These are phyloP conservation scores for Populus davidiana DNA, from an alignment of 345 rosid genomes.

Conservation along the genomic window DNA sequence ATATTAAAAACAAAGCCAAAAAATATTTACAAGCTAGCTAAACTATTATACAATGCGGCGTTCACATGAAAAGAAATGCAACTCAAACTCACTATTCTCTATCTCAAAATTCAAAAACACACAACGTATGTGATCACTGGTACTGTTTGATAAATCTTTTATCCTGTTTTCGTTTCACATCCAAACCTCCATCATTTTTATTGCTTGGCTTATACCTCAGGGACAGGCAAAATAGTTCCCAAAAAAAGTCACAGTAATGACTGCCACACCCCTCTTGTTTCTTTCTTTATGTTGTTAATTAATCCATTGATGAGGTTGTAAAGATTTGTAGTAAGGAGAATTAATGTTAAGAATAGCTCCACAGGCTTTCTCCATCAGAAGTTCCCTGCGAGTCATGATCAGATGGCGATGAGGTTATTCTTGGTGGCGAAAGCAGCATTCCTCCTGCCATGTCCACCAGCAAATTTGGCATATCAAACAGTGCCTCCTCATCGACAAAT, in stretches of 20 bases:
- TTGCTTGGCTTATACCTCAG: not conserved
- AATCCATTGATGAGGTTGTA: not conserved
- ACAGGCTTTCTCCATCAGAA: slow-evolving; percentile 56
- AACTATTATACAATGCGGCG: not conserved
- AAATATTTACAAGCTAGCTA: not conserved
- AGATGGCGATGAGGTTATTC: slow-evolving; percentile 48
- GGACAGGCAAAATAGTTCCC: not conserved
- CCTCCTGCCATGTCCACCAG: slow-evolving; percentile 93
- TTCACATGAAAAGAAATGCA: not conserved
- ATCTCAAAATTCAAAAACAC: not conserved
- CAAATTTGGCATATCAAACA: slow-evolving; percentile 75
- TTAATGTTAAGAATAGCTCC: slow-evolving; percentile 46
- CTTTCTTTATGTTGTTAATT: not conserved
- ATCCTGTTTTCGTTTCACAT: not conserved
- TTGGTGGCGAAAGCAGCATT: slow-evolving; percentile 79
- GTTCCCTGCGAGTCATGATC: slow-evolving; percentile 56
- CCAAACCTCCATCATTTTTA: not conserved
- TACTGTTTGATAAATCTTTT: not conserved
- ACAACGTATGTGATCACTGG: not conserved
- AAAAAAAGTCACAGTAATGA: not conserved
- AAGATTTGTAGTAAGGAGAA: not conserved
- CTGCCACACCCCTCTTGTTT: slow-evolving; percentile 1
- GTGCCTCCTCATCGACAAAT: slow-evolving; percentile 73
- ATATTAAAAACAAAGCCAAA: slow-evolving; percentile 2
- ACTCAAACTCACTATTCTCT: not conserved